Evolutionary conservation across 441 rosid genomes (phyloP).

Genomic region (Viola pubescens): DNA sequence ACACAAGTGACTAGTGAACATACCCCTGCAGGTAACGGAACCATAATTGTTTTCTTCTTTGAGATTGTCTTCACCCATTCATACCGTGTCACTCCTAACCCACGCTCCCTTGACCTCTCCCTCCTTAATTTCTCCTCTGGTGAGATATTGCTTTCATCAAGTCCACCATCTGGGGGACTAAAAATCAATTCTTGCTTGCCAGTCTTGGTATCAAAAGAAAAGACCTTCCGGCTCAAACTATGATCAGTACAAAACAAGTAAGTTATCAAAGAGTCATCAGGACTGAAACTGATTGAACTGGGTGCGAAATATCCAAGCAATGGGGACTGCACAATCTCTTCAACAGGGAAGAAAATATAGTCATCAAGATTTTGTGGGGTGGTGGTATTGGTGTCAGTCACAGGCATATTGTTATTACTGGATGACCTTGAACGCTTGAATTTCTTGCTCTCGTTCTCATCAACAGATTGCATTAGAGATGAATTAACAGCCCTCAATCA

Average conservation of each 20-base stretch:
- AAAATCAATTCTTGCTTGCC: conserved; percentile 54
- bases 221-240: conserved; percentile 60
- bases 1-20: conserved; percentile 23
- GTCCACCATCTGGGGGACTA: conserved; percentile 83
- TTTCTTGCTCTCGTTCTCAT: conserved; percentile 33
- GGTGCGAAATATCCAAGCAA: conserved; percentile 85
- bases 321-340: conserved; percentile 82
- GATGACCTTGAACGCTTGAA: conserved; percentile 44
- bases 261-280: conserved; percentile 59
- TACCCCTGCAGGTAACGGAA: conserved; percentile 95
- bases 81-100: conserved; percentile 88
- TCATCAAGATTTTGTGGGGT: conserved; percentile 34
- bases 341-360: conserved; percentile 44
- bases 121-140: conserved; percentile 85
- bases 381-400: conserved; percentile 44
- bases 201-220: conserved; percentile 49
- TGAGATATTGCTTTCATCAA: conserved; percentile 81
- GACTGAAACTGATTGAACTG: conserved; percentile 69
- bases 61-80: conserved; percentile 81
- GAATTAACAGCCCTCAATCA: conserved; percentile 15
- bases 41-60: conserved; percentile 64
- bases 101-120: conserved; percentile 87
- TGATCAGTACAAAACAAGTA: conserved; percentile 73
- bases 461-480: conserved; percentile 55
- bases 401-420: conserved; percentile 38